Conservation (phyloP, 345 rosid genomes). For the Lepidium didymum region DNA sequence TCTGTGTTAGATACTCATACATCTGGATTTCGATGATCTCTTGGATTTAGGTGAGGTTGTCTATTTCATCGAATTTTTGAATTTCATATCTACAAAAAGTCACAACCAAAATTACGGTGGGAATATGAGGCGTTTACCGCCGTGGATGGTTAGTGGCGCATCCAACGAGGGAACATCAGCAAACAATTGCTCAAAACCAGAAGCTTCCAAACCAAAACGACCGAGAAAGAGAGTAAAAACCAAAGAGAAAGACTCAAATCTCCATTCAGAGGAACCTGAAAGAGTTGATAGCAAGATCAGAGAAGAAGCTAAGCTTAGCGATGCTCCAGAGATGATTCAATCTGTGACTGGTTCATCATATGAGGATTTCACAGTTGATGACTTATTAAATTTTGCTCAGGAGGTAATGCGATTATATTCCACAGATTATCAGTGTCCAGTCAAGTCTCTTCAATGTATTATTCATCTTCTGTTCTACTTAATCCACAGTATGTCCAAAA, state of each 20-base stretch:
- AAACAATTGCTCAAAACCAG: neutral
- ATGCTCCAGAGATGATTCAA: neutral
- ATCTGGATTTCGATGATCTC: neutral
- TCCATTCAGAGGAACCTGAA: neutral
- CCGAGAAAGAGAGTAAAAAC: neutral
- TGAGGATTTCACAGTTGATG: constrained; percentile 20
- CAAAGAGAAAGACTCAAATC: neutral
- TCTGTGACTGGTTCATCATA: neutral
- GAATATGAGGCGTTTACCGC: constrained; percentile 26
- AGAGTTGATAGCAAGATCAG: neutral
- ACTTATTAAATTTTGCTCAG: constrained; percentile 23
- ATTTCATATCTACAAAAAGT: neutral
- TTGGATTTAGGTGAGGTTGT: neutral
- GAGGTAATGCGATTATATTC: neutral
- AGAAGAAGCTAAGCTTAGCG: neutral
- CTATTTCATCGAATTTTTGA: neutral
- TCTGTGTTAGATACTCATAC: neutral
- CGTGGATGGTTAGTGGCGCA: constrained; percentile 25
- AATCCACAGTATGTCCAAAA: constrained; percentile 7
- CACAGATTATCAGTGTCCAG: neutral
- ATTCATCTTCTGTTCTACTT: neutral
- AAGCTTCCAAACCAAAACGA: neutral
- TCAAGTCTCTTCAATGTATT: neutral
- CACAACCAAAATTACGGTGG: neutral
- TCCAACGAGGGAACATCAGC: neutral